These are phyloP conservation scores for Rhodomyrtus tomentosa DNA, from an alignment of 345 rosid species.

Conservation along the genomic window DNA sequence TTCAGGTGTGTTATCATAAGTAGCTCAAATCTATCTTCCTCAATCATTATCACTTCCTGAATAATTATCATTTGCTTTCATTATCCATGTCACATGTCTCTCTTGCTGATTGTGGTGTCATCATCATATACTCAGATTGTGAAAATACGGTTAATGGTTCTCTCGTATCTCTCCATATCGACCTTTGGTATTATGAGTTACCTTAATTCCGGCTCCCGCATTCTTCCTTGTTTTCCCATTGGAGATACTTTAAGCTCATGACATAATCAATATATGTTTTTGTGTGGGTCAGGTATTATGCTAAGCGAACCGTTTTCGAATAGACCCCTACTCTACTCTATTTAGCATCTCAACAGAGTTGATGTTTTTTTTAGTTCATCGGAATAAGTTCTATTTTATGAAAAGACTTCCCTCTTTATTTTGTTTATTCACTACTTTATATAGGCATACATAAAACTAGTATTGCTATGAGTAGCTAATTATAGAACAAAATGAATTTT, in stretches of 20 bases:
- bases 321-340: background rate
- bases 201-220: background rate
- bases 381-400: background rate
- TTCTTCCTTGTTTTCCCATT: background rate
- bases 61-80: background rate
- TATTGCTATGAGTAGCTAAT: background rate
- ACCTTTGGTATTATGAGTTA: background rate
- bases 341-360: background rate
- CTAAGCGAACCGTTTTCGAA: background rate
- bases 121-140: background rate
- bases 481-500: background rate
- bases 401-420: background rate
- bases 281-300: background rate
- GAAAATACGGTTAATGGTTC: background rate
- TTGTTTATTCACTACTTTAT: background rate
- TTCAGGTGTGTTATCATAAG: constrained; percentile 51
- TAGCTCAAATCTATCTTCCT: background rate
- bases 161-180: background rate
- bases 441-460: background rate
- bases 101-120: background rate
- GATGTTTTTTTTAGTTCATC: background rate
- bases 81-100: background rate
- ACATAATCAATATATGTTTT: background rate
- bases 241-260: background rate
- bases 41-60: background rate